A percentile compares a stretch with the other conserved stretches of the same genome.
Conservation (phyloP, 2,329 filamentous ascomycete species). For the Scedosporium minutisporum region DNA sequence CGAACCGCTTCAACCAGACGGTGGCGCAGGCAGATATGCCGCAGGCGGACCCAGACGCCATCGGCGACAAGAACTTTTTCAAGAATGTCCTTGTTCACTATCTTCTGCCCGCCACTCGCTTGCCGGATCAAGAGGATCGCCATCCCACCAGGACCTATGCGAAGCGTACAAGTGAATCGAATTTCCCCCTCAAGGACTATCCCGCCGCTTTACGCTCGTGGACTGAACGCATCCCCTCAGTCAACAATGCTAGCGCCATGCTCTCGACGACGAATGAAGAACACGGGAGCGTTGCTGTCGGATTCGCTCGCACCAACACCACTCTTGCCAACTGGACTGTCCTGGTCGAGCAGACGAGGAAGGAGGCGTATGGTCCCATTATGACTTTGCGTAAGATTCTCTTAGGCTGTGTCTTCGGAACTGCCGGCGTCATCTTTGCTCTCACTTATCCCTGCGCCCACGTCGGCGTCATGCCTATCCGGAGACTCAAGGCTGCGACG, state of each 20-base stretch:
- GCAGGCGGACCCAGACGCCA: conserved; percentile 37
- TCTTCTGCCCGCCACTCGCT: conserved; percentile 44
- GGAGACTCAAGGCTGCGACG: conserved; percentile 65
- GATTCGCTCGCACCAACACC: conserved; percentile 62
- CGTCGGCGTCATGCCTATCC: conserved; percentile 70
- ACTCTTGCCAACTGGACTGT: conserved; percentile 72
- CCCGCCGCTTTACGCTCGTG: conserved; percentile 54
- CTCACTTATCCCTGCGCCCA: conserved; percentile 73
- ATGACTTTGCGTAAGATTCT: conserved; percentile 67
- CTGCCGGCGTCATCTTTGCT: conserved; percentile 61
- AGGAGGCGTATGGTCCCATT: conserved; percentile 70
- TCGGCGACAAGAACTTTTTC: conserved; percentile 27
- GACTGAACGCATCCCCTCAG: conserved; percentile 32
- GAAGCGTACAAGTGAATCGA: conserved; percentile 30
- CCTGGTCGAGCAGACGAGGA: conserved; percentile 64
- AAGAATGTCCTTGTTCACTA: conserved; percentile 42
- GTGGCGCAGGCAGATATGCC: conserved; percentile 36
- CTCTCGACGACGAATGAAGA: conserved; percentile 68
- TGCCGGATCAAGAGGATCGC: conserved; percentile 31
- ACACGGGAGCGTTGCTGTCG: conserved; percentile 61
- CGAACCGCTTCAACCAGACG: conserved; percentile 51
- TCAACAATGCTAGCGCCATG: conserved; percentile 60
- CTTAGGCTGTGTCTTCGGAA: conserved; percentile 76
- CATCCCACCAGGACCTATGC: conserved; percentile 26
- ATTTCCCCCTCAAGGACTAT: conserved; percentile 53